A percentile compares a stretch with the other conserved stretches of the same genome.
These are phyloP conservation scores for Calonectria hongkongensis DNA, from an alignment of 2,329 filamentous ascomycete genomes.

Conservation along the genomic window DNA sequence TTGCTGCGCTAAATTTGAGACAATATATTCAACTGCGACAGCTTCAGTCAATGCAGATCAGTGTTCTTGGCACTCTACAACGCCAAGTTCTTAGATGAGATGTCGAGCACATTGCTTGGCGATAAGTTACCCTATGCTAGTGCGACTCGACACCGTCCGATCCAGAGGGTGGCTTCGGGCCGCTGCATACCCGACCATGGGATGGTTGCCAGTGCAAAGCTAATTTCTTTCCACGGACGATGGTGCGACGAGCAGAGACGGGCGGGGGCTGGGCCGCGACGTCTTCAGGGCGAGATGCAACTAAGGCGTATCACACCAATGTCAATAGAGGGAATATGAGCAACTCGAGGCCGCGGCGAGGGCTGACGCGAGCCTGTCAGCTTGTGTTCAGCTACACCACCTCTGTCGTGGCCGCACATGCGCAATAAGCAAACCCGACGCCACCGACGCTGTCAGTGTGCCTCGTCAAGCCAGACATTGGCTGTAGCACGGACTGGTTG, in stretches of 20 bases:
- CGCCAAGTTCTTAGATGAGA: too few species aligned
- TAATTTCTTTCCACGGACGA: background rate
- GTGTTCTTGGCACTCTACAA: background rate
- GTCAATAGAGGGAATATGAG: slow-evolving; percentile 3
- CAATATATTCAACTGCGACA: too few species aligned
- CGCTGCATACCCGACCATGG: slow-evolving; percentile 4
- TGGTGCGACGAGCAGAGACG: too few species aligned
- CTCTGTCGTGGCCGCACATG: background rate
- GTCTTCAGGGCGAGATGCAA: background rate
- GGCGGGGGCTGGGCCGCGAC: background rate
- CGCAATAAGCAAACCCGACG: background rate
- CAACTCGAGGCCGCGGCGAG: slow-evolving; percentile 4
- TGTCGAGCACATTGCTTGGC: background rate
- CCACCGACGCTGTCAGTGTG: background rate
- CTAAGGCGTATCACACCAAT: background rate
- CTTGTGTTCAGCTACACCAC: slow-evolving; percentile 14
- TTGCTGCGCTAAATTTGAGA: too few species aligned
- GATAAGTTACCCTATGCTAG: background rate
- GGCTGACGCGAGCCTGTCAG: background rate
- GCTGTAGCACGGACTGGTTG: background rate
- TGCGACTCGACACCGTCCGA: background rate
- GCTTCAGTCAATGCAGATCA: background rate
- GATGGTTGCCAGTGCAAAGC: slow-evolving; percentile 4
- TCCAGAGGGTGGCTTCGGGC: slow-evolving; percentile 12
- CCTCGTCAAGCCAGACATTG: background rate